Evolutionary conservation across 345 rosid genomes (phyloP), one percentile per base, ranked within the genome.

Genomic region (Acer negundo): DNA sequence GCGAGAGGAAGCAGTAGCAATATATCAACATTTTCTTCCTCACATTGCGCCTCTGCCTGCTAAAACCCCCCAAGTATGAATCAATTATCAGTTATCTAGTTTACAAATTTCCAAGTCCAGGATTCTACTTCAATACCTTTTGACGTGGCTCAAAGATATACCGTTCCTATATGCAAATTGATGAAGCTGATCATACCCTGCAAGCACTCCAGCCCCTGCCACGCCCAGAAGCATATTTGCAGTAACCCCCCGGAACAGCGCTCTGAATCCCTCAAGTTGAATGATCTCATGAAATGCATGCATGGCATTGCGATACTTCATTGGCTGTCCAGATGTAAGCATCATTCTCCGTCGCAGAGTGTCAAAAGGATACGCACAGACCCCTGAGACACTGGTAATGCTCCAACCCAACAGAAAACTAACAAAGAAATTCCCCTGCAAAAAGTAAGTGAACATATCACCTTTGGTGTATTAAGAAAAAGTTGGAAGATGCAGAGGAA

Each of bases 221-320:
- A 93, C 82, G 56, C 98, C 97, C n/a, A 89, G 87, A 78, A 96
- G 97, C 94, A 96, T 94, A 75, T 94, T 96, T 12, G 99, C 98
- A 44, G 95, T 80, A 70, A 89, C 97, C 67, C 95, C 99, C 77
- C 91, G 89, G 62, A 78, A 97, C 12, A 97, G 82, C 6, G 93
- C 92, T 68, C 74, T 72, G 76, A 86, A 82, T 15, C 99, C 99
- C 82, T 97, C 99, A 0, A 74, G 80, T 24, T 73, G 87, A 69
- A 87, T 53, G 31, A 97, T 94, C 88, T 94, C 97, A n/a, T 11
- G 76, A 38, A 87, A 77, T 10, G 98, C 97, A 49, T 93, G 97
- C 72, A 82, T 62, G 15, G 90, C 73, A 62, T 80, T 87, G 10
- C 79, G 83, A 82, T 94, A 94, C 86, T 93, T 96, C 9, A 73